A percentile compares a stretch with the other conserved stretches of the same genome.
Evolutionary conservation across 768 basidiomycete species (phyloP).

Genomic region (Cubamyces lactineus): DNA sequence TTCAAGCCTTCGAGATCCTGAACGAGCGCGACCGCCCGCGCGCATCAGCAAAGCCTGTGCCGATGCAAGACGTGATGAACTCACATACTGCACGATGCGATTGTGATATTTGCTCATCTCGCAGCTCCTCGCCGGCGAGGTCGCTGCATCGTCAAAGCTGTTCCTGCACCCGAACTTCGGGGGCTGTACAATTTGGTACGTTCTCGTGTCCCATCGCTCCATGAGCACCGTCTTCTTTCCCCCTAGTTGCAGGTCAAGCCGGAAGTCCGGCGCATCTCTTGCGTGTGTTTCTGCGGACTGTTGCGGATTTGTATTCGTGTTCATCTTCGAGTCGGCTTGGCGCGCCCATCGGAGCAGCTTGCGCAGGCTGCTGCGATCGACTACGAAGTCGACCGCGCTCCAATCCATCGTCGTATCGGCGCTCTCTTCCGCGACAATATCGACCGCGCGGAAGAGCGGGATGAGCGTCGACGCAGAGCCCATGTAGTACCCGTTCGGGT

Average conservation of each 20-base stretch:
- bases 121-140: slow-evolving; percentile 20
- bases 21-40: background rate
- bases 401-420: slow-evolving; percentile 38
- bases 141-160: slow-evolving; percentile 50
- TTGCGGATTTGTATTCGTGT: background rate
- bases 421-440: slow-evolving; percentile 35
- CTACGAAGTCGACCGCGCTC: slow-evolving; percentile 47
- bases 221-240: slow-evolving; percentile 63
- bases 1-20: slow-evolving; percentile 27
- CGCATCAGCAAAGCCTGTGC: background rate
- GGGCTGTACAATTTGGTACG: slow-evolving; percentile 16
- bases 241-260: slow-evolving; percentile 68
- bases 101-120: slow-evolving; percentile 17
- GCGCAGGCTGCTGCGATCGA: slow-evolving; percentile 66
- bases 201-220: slow-evolving; percentile 56
- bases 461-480: slow-evolving; percentile 41
- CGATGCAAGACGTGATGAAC: background rate
- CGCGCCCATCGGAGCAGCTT: slow-evolving; percentile 62
- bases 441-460: slow-evolving; percentile 63
- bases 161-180: slow-evolving; percentile 53
- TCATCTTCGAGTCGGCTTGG: background rate
- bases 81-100: slow-evolving; percentile 28
- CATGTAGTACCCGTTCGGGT: slow-evolving; percentile 58
- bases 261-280: slow-evolving; percentile 40
- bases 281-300: background rate